phyloP scores from a whole-genome alignment of 2,329 filamentous ascomycete genomes.

The Diaporthe citriasiana region DNA sequence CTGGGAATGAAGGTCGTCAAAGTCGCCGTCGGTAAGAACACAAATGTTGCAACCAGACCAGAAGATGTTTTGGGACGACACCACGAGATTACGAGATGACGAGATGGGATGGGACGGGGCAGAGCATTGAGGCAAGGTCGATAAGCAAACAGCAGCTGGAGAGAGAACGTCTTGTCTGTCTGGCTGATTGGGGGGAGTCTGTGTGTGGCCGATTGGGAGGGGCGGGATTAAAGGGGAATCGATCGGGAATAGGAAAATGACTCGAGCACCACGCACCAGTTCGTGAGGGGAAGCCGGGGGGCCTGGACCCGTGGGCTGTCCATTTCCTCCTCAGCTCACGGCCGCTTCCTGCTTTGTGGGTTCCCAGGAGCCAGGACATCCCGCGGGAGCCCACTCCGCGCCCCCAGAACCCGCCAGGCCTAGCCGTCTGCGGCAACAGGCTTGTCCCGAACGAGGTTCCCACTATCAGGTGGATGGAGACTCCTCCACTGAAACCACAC shows the following conservation, averaged over 20 bases:
- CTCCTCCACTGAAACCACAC: constrained; percentile 22
- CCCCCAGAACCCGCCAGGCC: constrained; percentile 3
- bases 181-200: background rate
- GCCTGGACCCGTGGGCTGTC: background rate
- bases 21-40: background rate
- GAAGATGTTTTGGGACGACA: background rate
- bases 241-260: constrained; percentile 32
- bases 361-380: background rate
- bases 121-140: constrained; percentile 16
- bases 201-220: background rate
- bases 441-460: constrained; percentile 12
- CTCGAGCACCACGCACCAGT: constrained; percentile 25
- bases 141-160: constrained; percentile 1
- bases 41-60: constrained; percentile 4
- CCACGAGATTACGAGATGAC: too few species aligned
- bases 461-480: constrained; percentile 22
- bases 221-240: constrained; percentile 32
- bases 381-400: background rate
- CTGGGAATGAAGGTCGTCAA: constrained; percentile 29
- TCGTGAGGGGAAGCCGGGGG: constrained; percentile 22
- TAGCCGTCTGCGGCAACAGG: constrained; percentile 11
- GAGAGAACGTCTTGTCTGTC: constrained; percentile 8
- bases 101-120: background rate
- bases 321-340: background rate
- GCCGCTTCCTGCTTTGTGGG: constrained; percentile 1